Evolutionary conservation across 176 grass and related monocot species (phyloP), one percentile per base, ranked within the genome.

Genomic region (Hordeum vulgare): DNA sequence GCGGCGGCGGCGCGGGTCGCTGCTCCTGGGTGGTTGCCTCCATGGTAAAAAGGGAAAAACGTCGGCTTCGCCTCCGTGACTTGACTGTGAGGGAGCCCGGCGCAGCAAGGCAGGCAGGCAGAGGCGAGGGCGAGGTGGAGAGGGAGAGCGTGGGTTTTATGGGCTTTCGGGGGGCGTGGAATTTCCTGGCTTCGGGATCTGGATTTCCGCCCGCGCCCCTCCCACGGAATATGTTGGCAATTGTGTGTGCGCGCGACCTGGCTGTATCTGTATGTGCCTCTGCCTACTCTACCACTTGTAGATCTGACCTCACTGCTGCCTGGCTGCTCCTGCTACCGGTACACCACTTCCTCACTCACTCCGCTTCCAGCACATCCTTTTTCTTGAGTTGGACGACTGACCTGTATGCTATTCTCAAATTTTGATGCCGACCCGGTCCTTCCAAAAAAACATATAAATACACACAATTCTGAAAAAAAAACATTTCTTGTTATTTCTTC

Each of bases 131-230:
- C 31, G 31, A 17, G 18, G 3, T 20, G 1, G 3, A 6, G 58
- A 18, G 27, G 27, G 12, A 37, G 23, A 40, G 31, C 12, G 45
- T 49, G 45, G 84, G 80, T 83, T 86, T 90, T 90, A 83, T 83
- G 80, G 84, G 75, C 84, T 75, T 86, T 80, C 86, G 36, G 79
- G 37, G 71, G n/a, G 5, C 44, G 71, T 17, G 24, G 80, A 90
- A 77, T 49, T 59, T 75, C 6, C 76, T 71, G 24, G 89, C 84
- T 75, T 86, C 83, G 80, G 88, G 84, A 90, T 90, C 88, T 90
- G 84, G 84, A 79, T 83, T 86, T 86, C 76, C 79, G 73, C 63
- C 64, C 42, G 21, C 33, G 34, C 27, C 61, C 5, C 33, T 28
- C 61, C 33, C 64, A 51, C 11, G 71, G 78, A 82, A 77, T 86